phyloP scores from a whole-genome alignment of 1,284 basidiomycete species.

The Cystobasidiaceae sp. region DNA sequence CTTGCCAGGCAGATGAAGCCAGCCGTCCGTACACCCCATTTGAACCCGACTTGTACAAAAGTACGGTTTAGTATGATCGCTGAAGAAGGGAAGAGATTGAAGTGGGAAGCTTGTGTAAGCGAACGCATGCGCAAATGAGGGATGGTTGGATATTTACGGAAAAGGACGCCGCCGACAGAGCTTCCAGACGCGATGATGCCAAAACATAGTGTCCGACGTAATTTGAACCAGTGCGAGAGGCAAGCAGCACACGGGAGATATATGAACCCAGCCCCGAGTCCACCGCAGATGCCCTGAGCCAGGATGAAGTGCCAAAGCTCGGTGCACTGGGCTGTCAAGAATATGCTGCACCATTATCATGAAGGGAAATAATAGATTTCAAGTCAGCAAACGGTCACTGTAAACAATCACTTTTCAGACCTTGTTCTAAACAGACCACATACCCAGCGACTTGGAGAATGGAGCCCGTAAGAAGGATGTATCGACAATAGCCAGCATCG shows the following conservation, averaged over 20 bases:
- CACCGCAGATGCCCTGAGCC: slow-evolving; percentile 22
- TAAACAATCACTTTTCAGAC: too few species aligned
- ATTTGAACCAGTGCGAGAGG: slow-evolving; percentile 18
- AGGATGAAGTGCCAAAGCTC: slow-evolving; percentile 30
- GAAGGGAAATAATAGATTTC: background rate
- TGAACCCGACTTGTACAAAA: slow-evolving; percentile 15
- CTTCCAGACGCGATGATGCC: slow-evolving; percentile 20
- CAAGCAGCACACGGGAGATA: slow-evolving; percentile 14
- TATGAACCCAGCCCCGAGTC: slow-evolving; percentile 14
- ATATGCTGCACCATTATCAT: slow-evolving; percentile 1
- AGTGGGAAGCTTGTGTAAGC: too few species aligned
- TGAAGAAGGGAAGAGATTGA: background rate
- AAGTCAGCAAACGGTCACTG: too few species aligned
- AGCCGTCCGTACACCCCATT: slow-evolving; percentile 24
- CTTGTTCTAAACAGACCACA: too few species aligned
- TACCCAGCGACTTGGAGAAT: slow-evolving; percentile 11
- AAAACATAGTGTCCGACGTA: slow-evolving; percentile 8
- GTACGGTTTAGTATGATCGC: slow-evolving; percentile 23
- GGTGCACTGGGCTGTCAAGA: slow-evolving; percentile 21
- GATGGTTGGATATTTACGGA: too few species aligned
- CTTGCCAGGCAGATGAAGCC: slow-evolving; percentile 22
- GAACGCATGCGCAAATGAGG: too few species aligned
- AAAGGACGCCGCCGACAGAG: slow-evolving; percentile 24
- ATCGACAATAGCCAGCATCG: slow-evolving; percentile 17
- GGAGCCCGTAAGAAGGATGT: background rate